phyloP scores from a whole-genome alignment of 495 filamentous ascomycete genomes.

The Chaetomidium leptoderma region DNA sequence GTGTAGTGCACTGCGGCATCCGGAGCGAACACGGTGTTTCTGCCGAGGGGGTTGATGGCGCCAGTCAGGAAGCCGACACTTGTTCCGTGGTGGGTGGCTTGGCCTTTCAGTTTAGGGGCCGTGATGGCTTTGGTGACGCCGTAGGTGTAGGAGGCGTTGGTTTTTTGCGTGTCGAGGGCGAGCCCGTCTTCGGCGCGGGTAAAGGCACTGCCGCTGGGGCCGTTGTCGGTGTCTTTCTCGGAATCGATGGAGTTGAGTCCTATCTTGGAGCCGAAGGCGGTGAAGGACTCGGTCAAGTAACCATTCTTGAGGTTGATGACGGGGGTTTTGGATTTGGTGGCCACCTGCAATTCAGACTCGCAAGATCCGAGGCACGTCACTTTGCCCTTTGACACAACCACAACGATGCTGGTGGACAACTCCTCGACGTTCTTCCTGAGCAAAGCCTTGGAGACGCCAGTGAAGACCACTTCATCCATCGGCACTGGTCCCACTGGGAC shows the following conservation, averaged over 20 bases:
- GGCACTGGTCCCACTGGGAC: conserved; percentile 35
- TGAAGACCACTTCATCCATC: conserved; percentile 43
- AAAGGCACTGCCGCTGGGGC: conserved; percentile 35
- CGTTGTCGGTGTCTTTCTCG: conserved; percentile 48
- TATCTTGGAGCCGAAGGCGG: conserved; percentile 48
- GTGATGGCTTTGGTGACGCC: conserved; percentile 48
- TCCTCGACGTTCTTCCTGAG: conserved; percentile 15
- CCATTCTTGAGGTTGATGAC: conserved; percentile 51
- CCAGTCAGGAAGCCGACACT: conserved; percentile 46
- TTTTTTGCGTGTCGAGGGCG: conserved; percentile 43
- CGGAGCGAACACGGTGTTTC: conserved; percentile 36
- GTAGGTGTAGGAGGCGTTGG: conserved; percentile 38
- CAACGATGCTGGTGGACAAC: conserved; percentile 25
- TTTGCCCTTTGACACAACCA: conserved; percentile 44
- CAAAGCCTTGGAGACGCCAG: conserved; percentile 44
- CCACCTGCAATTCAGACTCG: conserved; percentile 31
- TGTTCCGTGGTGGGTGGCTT: conserved; percentile 40
- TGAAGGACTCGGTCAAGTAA: conserved; percentile 52
- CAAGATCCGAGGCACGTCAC: conserved; percentile 50
- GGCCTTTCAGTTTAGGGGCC: conserved; percentile 35
- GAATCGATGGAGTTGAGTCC: conserved; percentile 56
- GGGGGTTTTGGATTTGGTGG: conserved; percentile 26
- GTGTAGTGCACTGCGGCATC: conserved; percentile 48
- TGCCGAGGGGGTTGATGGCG: conserved; percentile 31
- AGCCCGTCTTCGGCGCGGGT: conserved; percentile 47